A percentile compares a stretch with the other conserved stretches of the same genome.
These are phyloP conservation scores for Citeromyces siamensis DNA, from an alignment of 1,139 yeast genomes.

Conservation along the genomic window DNA sequence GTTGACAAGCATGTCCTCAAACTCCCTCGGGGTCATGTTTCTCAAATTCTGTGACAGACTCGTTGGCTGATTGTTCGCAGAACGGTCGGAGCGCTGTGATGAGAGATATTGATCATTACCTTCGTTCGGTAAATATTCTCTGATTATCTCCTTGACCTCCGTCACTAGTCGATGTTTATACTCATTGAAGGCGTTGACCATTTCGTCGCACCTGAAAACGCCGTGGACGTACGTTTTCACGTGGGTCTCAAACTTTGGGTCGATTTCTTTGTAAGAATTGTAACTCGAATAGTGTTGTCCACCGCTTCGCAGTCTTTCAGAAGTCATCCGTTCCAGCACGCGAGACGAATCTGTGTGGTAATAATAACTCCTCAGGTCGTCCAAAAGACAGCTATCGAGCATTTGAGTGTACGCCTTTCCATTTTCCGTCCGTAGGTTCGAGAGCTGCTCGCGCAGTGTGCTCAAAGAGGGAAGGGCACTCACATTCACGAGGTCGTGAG, in stretches of 20 bases:
- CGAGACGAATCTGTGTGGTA: constrained; percentile 32
- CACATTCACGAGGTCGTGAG: constrained; percentile 37
- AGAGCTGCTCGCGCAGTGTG: constrained; percentile 36
- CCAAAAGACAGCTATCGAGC: constrained; percentile 40
- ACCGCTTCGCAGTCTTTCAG: constrained; percentile 8
- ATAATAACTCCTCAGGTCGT: constrained; percentile 50
- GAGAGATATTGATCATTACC: constrained; percentile 1
- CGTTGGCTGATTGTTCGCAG: constrained; percentile 8
- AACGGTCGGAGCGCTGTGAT: constrained; percentile 2
- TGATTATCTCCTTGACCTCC: constrained; percentile 66
- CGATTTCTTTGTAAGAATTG: constrained; percentile 13
- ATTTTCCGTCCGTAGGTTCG: constrained; percentile 40
- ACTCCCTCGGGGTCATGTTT: constrained; percentile 59
- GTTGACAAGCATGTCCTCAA: constrained; percentile 53
- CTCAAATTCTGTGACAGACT: constrained; percentile 26
- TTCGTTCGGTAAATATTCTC: constrained; percentile 42
- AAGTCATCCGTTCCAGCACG: constrained; percentile 37
- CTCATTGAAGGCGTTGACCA: constrained; percentile 48
- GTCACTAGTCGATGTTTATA: constrained; percentile 58
- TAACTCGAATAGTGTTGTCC: constrained; percentile 7
- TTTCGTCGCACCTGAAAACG: constrained; percentile 48
- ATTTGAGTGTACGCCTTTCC: constrained; percentile 55
- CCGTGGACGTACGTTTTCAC: constrained; percentile 38
- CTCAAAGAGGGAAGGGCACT: constrained; percentile 45
- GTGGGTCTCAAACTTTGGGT: constrained; percentile 23